These are phyloP conservation scores for Przewalskia tangutica DNA, from an alignment of 257 asterid species.

Conservation along the genomic window DNA sequence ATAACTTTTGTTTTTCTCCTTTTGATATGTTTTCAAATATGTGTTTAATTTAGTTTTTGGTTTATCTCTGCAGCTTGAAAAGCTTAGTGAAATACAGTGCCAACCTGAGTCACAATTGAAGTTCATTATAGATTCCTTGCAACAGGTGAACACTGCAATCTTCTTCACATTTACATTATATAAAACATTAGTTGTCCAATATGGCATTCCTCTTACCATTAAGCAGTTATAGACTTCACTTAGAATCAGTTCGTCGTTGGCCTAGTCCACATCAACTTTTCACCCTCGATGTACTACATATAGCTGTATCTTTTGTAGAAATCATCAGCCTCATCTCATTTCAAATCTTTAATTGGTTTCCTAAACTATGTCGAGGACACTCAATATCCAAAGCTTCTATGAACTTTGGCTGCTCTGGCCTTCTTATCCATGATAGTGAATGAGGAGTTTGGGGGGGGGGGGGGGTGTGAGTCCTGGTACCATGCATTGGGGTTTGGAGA, in stretches of 20 bases:
- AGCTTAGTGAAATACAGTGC: constrained; percentile 73
- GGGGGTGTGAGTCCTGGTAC: not conserved
- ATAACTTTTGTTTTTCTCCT: not conserved
- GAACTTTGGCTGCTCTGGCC: not conserved
- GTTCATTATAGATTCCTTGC: constrained; percentile 91
- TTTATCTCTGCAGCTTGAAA: constrained; percentile 62
- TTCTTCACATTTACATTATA: not conserved
- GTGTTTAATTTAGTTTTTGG: not conserved
- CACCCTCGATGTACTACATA: not conserved
- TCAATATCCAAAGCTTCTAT: not conserved
- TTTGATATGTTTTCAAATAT: not conserved
- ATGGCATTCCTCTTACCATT: not conserved
- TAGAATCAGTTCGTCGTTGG: not conserved
- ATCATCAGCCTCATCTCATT: not conserved
- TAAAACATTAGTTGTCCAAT: not conserved
- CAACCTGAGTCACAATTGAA: constrained; percentile 89
- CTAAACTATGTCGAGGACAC: not conserved
- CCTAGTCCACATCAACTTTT: not conserved
- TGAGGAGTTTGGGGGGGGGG: not conserved
- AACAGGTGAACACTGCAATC: constrained; percentile 52
- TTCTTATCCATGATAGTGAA: not conserved
- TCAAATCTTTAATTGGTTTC: not conserved
- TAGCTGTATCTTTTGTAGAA: not conserved
- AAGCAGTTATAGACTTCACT: not conserved
- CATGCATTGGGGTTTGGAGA: not conserved